Conservation (phyloP, 768 basidiomycete genomes). For the Russula dissimulans region DNA sequence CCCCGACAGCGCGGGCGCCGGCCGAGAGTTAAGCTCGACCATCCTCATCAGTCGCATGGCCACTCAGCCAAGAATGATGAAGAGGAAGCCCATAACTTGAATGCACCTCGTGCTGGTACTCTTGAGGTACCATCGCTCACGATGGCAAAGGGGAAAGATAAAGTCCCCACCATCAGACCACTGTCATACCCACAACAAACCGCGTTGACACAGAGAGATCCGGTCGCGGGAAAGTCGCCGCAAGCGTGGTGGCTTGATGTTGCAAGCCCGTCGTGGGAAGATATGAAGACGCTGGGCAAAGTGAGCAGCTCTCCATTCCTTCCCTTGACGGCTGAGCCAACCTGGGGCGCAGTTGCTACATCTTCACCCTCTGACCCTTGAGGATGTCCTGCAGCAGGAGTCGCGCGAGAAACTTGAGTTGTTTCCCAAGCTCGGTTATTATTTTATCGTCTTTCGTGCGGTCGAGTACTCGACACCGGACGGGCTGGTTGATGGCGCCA, state of each 20-base stretch:
- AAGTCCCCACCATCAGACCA: conserved; percentile 18
- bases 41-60: neutral
- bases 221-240: conserved; percentile 19
- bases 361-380: conserved; percentile 85
- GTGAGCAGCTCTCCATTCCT: conserved; percentile 29
- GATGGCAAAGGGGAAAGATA: conserved; percentile 41
- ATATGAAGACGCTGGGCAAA: conserved; percentile 80
- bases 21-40: neutral
- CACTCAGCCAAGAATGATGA: neutral
- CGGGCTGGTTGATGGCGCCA: conserved; percentile 30
- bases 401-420: conserved; percentile 86
- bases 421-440: conserved; percentile 83
- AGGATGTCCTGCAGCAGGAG: conserved; percentile 88
- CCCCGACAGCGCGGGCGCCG: too few relatives aligned
- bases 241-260: conserved; percentile 90
- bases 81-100: neutral
- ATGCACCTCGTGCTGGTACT: neutral
- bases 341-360: conserved; percentile 53
- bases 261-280: conserved; percentile 78
- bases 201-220: conserved; percentile 9
- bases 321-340: neutral
- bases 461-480: conserved; percentile 49
- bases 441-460: conserved; percentile 81
- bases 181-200: neutral
- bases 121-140: neutral